Evolutionary conservation across 192 early-diverging fungal species (phyloP).

Genomic region (Backusella parvicylindrica): DNA sequence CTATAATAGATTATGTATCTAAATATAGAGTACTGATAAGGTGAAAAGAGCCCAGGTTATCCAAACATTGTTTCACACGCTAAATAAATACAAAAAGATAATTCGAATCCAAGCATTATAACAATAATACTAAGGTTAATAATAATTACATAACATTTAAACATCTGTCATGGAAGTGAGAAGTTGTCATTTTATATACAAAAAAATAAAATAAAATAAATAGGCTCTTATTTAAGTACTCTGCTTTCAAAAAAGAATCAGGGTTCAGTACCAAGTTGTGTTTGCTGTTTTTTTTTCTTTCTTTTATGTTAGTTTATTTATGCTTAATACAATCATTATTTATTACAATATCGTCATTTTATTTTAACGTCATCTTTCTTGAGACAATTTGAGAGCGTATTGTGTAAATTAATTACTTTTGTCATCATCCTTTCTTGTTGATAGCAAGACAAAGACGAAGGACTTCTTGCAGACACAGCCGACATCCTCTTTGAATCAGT

Average conservation of each 20-base stretch:
- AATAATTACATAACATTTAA: not conserved
- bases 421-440: constrained; percentile 31
- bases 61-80: not conserved
- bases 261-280: not conserved
- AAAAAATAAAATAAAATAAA: not conserved
- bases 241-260: not conserved
- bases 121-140: not conserved
- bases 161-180: too few relatives aligned
- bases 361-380: not conserved
- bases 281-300: not conserved
- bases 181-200: too few relatives aligned
- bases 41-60: not conserved
- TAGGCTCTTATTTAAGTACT: not conserved
- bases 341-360: not conserved
- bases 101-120: not conserved
- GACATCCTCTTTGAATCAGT: constrained; percentile 18
- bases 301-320: not conserved
- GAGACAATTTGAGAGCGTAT: not conserved
- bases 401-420: constrained; percentile 16
- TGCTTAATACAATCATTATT: not conserved
- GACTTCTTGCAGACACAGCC: constrained; percentile 17
- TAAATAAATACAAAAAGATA: not conserved
- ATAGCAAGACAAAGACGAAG: constrained; percentile 26
- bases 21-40: not conserved
- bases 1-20: not conserved